Evolutionary conservation across 1,284 basidiomycete species (phyloP).

Genomic region (Inonotus hispidus): DNA sequence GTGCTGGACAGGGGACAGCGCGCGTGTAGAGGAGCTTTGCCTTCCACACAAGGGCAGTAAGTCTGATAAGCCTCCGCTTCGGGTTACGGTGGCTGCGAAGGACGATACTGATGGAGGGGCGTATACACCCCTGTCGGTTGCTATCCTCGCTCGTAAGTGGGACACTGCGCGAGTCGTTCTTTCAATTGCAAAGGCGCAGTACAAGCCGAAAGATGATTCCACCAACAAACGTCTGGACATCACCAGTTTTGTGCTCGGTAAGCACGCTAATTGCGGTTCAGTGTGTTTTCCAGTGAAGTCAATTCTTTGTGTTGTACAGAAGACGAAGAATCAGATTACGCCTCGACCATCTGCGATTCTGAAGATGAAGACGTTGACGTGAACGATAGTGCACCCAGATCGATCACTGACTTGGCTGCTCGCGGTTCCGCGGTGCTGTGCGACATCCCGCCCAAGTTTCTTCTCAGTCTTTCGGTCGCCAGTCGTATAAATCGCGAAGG

Average conservation of each 20-base stretch:
- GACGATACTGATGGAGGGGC: conserved; percentile 25
- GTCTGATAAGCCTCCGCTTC: conserved; percentile 31
- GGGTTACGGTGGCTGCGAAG: conserved; percentile 35
- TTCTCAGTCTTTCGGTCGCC: conserved; percentile 27
- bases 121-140: conserved; percentile 42
- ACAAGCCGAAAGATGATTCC: conserved; percentile 33
- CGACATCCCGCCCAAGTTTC: conserved; percentile 31
- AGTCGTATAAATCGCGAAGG: conserved; percentile 20
- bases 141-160: conserved; percentile 44
- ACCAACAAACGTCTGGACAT: conserved; percentile 29
- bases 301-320: conserved; percentile 21
- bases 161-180: conserved; percentile 47
- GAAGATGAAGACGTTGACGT: conserved; percentile 33
- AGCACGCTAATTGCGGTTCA: conserved; percentile 7
- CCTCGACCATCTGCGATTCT: conserved; percentile 24
- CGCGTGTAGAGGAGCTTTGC: conserved; percentile 44
- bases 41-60: conserved; percentile 33
- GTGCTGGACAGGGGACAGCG: conserved; percentile 44
- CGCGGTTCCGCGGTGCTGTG: conserved; percentile 39
- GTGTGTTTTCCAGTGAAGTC: not conserved
- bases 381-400: not conserved
- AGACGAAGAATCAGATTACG: conserved; percentile 34
- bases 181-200: conserved; percentile 48
- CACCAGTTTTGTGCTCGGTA: conserved; percentile 33
- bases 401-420: conserved; percentile 46